Evolutionary conservation across 495 filamentous ascomycete genomes (phyloP), one percentile per base, ranked within the genome.

Genomic region (Penicillium salamii): DNA sequence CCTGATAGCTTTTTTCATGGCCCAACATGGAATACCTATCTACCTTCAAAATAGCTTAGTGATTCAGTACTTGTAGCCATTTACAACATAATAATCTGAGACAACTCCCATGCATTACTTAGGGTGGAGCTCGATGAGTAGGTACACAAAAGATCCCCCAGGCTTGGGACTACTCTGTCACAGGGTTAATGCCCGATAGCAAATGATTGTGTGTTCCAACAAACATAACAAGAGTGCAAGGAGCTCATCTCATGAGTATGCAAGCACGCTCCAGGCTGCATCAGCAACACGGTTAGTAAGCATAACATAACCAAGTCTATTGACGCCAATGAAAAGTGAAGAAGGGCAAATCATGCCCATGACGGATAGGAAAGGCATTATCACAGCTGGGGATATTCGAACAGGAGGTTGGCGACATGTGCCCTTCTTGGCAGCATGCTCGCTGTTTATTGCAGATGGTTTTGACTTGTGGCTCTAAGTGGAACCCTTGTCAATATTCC

Each of bases 1-100:
- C 67, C 54, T 71, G 65, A 71, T 47, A 12, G 21, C 31, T 9
- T n/a, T n/a, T n/a, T n/a, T n/a, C n/a, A n/a, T n/a, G n/a, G n/a
- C n/a, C n/a, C n/a, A n/a, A n/a, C n/a, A n/a, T n/a, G n/a, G n/a
- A n/a, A n/a, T n/a, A n/a, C n/a, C n/a, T n/a, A n/a, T n/a, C n/a
- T n/a, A n/a, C n/a, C n/a, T n/a, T n/a, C n/a, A n/a, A n/a, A n/a
- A n/a, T n/a, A n/a, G n/a, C n/a, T n/a, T n/a, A n/a, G n/a, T n/a
- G 12, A 32, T 11, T 7, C 11, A 39, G 8, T 47, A 47, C 24
- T 29, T 23, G 12, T 29, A 21, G 17, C 17, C 18, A 8, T 12
- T 29, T 14, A 29, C 26, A 20, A 13, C 14, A n/a, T 13, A 32
- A 11, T 6, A 17, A 13, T 31, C 28, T 29, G 11, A 17, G 36